Evolutionary conservation across 495 filamentous ascomycete species (phyloP), one percentile per base, ranked within the genome.

Genomic region (Usnea hakonensis): DNA sequence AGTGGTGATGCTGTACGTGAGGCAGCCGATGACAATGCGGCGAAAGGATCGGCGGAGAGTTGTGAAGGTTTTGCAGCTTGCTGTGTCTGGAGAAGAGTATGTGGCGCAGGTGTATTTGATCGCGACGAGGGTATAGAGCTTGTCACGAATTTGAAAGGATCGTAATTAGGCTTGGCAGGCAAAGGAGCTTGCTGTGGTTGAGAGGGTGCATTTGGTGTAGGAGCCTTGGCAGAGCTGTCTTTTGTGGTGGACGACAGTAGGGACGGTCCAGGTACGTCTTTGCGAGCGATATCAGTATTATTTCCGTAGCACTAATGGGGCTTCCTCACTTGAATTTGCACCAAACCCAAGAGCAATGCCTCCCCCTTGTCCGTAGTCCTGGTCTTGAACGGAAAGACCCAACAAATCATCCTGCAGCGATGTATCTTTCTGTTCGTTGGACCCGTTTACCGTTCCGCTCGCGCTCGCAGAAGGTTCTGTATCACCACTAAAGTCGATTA

Each of bases 401-500:
- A 90, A 75, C 36, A 90, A 70, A 69, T 90, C 87, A 68, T 89
- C 84, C 64, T 84, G 77, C 59, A 85, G 68, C 4, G 82, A 76
- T 63, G 68, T 76, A 28, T 70, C 66, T 57, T 76, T 65, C 37
- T 70, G 68, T 72, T 32, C 72, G 64, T 26, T 36, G 23, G 44
- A 21, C 17, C 30, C 54, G 23, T 63, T 44, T 17, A 30, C 37
- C 28, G 46, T 46, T 53, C 70, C 72, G 44, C 70, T 67, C 10
- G 76, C 65, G 53, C 71, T 71, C 10, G 75, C 63, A 53, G 65
- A 74, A 1, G 85, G 71, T 68, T 90, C 87, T 17, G 79, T 76
- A 55, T 89, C 85, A n/a, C 74, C 85, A 36, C 86, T 86, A 67
- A 98, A 89, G 69, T 98, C 95, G 62, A 98, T 97, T 63, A 98